Base-by-base conservation (phyloP, 257 asterid genomes). In the Paraleonurus japonicus region DNA sequence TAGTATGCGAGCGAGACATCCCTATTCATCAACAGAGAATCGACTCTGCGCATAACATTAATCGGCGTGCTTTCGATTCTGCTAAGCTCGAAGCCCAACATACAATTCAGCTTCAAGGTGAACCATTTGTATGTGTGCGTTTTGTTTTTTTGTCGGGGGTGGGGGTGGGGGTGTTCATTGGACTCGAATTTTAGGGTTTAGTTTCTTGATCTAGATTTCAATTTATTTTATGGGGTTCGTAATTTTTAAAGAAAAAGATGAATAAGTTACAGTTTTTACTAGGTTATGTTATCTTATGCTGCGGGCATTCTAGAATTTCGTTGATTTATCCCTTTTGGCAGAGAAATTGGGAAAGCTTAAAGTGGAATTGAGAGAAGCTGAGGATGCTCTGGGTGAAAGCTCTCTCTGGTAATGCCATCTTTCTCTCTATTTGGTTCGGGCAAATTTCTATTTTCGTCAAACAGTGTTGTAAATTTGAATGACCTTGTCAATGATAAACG, bases 301-400 rank as follows among this genome's bases (percentile, higher is more conserved):
- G 20, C 20, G 17, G 41, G 45, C 33, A 62, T 22, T 65, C 45
- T 69, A 69, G 24, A 41, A 63, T 20, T 15, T 70, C 17, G 59
- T 78, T 69, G 13, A 23, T 69, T 77, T 77, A 20, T 24, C 26
- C 9, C 5, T 67, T 35, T 30, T 76, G 58, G 37, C 90, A 94
- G 99, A 47, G 53, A 84, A 77, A 78, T 75, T 89, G 73, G 85
- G 85, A 67, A 81, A 71, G 81, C 80, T 91, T 41, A 94, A 86
- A 82, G 81, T 53, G 24, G 89, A 85, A 78, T 62, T 91, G 43
- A 82, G 90, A 57, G 95, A 82, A 66, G 87, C 86, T 50, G 99
- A 91, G 67, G 96, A 82, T 80, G 83, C 57, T 73, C 73, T 94
- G 81, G 81, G 92, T 91, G 61, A 89, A 89, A 76, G 85, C 96